A percentile compares a stretch with the other conserved stretches of the same genome.
phyloP scores from a whole-genome alignment of 1,284 basidiomycete species.

The Trichosporon sp. region DNA sequence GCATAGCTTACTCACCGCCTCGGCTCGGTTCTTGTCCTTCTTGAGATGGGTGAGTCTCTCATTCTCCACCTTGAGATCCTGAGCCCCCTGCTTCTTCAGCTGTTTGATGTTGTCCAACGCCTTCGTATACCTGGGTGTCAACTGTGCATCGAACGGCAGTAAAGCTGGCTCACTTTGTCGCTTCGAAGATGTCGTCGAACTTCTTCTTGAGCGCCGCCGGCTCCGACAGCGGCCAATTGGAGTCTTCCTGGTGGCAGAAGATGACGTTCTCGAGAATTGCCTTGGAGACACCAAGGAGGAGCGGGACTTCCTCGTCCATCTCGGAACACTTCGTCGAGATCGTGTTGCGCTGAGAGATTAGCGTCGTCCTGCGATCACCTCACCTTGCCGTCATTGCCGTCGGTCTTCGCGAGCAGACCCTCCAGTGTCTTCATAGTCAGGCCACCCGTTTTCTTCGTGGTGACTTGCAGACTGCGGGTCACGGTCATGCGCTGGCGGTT shows the following conservation, averaged over 20 bases:
- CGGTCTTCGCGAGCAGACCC: conserved; percentile 73
- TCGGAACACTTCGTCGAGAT: conserved; percentile 96
- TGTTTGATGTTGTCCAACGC: conserved; percentile 89
- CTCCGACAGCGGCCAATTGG: conserved; percentile 95
- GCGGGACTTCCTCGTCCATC: conserved; percentile 90
- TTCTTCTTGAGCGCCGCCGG: conserved; percentile 92
- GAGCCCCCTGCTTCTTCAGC: conserved; percentile 80
- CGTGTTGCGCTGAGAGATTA: conserved; percentile 61
- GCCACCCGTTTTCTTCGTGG: conserved; percentile 78
- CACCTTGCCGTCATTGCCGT: conserved; percentile 59
- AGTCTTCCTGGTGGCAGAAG: conserved; percentile 99
- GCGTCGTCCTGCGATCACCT: conserved; percentile 3
- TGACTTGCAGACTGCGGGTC: conserved; percentile 86
- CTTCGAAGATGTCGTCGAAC: conserved; percentile 99
- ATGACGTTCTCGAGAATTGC: conserved; percentile 98
- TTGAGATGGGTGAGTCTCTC: conserved; percentile 76
- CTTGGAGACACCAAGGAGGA: conserved; percentile 90
- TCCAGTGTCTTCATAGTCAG: conserved; percentile 98
- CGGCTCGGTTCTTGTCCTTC: conserved; percentile 78
- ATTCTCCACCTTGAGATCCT: conserved; percentile 89
- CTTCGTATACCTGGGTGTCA: conserved; percentile 76
- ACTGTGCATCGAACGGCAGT: not conserved
- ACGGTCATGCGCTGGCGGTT: conserved; percentile 87
- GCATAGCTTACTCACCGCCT: conserved; percentile 52
- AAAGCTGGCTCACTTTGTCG: conserved; percentile 72